phyloP scores from a whole-genome alignment of 140 eudicot species.

The Eryngium alpinum region DNA sequence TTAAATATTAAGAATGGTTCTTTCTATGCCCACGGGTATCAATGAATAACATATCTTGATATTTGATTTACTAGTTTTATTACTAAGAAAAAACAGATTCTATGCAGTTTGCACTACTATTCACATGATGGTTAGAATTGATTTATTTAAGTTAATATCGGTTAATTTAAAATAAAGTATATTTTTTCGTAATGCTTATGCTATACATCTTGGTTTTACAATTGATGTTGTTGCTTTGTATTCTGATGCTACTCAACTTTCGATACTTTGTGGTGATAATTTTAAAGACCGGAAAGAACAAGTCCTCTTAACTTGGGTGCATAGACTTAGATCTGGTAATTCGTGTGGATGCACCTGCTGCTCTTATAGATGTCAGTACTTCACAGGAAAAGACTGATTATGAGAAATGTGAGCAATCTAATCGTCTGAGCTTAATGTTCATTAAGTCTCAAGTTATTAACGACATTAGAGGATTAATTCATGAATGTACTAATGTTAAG shows the following conservation, averaged over 20 bases:
- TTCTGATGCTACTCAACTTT: not conserved
- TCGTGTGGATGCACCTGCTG: not conserved
- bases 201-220: not conserved
- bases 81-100: not conserved
- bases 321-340: not conserved
- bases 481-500: not conserved
- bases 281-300: slow-evolving; percentile 1
- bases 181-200: not conserved
- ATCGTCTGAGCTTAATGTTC: not conserved
- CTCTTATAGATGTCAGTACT: not conserved
- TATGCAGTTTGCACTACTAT: not conserved
- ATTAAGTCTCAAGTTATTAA: not conserved
- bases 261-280: not conserved
- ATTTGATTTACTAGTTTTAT: not conserved
- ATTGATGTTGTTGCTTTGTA: not conserved
- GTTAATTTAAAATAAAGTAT: not conserved
- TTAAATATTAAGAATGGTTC: not conserved
- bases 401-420: slow-evolving; percentile 3
- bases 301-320: slow-evolving; percentile 3
- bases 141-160: not conserved
- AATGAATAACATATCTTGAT: not conserved
- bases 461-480: slow-evolving; percentile 4
- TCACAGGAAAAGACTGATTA: not conserved
- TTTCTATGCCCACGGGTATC: not conserved
- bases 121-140: not conserved